A percentile compares a stretch with the other conserved stretches of the same genome.
These are phyloP conservation scores for Cylindrodendrum hubeiense DNA, from an alignment of 2,329 filamentous ascomycete species.

Conservation along the genomic window DNA sequence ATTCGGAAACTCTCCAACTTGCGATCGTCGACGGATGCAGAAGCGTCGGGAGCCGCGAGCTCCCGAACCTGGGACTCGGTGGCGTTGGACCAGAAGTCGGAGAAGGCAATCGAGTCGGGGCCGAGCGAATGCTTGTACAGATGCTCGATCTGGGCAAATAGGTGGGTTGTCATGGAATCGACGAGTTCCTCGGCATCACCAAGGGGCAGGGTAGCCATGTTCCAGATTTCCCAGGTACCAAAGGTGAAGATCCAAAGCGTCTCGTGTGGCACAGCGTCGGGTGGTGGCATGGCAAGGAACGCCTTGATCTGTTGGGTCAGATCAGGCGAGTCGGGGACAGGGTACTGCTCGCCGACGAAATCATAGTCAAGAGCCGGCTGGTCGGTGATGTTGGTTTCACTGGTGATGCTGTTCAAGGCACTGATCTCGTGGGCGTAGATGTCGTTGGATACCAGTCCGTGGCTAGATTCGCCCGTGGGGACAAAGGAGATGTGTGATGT, in stretches of 20 bases:
- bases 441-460: constrained; percentile 63
- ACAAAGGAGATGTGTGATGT: constrained; percentile 60
- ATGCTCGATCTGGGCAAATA: constrained; percentile 61
- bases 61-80: constrained; percentile 42
- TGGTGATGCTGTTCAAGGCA: constrained; percentile 51
- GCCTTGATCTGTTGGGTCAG: constrained; percentile 57
- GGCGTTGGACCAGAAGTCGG: constrained; percentile 54
- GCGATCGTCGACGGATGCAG: constrained; percentile 42
- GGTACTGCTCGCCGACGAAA: constrained; percentile 58
- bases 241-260: constrained; percentile 66
- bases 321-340: constrained; percentile 56
- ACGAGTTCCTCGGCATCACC: constrained; percentile 52
- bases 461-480: constrained; percentile 60
- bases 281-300: constrained; percentile 58
- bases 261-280: constrained; percentile 53
- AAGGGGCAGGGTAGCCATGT: constrained; percentile 60
- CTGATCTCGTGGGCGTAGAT: constrained; percentile 60
- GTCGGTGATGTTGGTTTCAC: constrained; percentile 46
- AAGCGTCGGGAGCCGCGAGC: constrained; percentile 40
- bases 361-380: constrained; percentile 57
- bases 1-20: constrained; percentile 61
- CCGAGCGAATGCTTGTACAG: constrained; percentile 60
- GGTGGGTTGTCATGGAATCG: constrained; percentile 50
- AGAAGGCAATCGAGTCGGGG: constrained; percentile 58
- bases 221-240: constrained; percentile 69